Base-by-base conservation (phyloP, 2,329 filamentous ascomycete species). In the Moelleriella libera region DNA sequence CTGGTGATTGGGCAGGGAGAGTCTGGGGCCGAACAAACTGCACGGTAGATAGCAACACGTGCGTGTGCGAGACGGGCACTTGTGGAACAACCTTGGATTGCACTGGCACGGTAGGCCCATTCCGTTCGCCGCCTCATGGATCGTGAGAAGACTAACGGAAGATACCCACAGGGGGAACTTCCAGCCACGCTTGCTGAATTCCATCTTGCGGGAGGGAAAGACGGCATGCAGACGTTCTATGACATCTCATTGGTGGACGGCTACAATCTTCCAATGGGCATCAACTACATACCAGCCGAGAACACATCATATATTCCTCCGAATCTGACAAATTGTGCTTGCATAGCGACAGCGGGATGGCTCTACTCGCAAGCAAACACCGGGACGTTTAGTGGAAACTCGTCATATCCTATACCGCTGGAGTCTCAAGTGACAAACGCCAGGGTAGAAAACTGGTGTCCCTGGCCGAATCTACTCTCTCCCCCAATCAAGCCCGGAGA, bases 21-120 rank as follows among this genome's bases (percentile, higher is more conserved):
- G 70, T 92, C 30, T 92, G 86, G 87, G 87, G 81, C 10, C 73
- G 87, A 47, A 90, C 86, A 14, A 92, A 92, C 59, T 94, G 87
- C 66, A 85, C 76, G 40, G 87, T 88, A 61, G 78, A 82, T 54
- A 69, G 69, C 12, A 73, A 79, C 44, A 83, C 81, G 1, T 78
- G 72, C 46, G 80, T 83, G 28, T 92, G 87, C 63, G 62, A 69
- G 45, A 88, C 85, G 2, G 86, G 86, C 6, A 86, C 92, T 62
- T 92, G 87, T 61, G 78, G 80, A 49, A 80, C 81, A 5, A 74
- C 76, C 50, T 57, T 90, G 50, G 69, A 83, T 57, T 94, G 84
- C 66, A 68, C 75, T 55, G 78, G 76, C 54, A 78, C 82, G 51
- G 83, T 86, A 68, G 66, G 80, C 54, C 42, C n/a, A 7, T 28